Evolutionary conservation across 108 stramenopile species (phyloP), one percentile per base, ranked within the genome.

Genomic region (Pinguiococcus pyrenoidosus): DNA sequence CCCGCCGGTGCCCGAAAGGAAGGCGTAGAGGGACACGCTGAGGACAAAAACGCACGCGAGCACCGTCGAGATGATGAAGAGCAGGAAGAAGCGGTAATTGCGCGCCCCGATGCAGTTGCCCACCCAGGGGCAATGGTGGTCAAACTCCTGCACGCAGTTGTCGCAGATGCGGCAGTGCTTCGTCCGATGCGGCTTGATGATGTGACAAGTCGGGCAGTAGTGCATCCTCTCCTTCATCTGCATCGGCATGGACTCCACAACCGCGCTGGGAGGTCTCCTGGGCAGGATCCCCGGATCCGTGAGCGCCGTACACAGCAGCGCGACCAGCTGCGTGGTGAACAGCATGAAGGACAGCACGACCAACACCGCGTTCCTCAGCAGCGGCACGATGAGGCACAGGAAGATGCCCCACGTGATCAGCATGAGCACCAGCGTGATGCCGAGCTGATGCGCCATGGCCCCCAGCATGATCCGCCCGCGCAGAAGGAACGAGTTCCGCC

Each of bases 91-190:
- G 27, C 47, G 28, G 46, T 74, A 71, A 69, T 74, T 74, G 9
- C 46, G 43, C 32, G 36, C 49, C 16, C 72, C 72, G 35, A 74
- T 54, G 50, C 59, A 55, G 48, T 50, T 68, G 35, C 59, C 65
- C 27, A 55, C 58, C 69, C 61, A 68, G 10, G 61, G 68, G 37
- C 49, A 62, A 41, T 62, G 55, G 49, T 62, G 62, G 57, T 58
- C 57, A 32, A 72, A 69, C 16, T 32, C 32, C 3, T 29, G 34
- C 21, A 72, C 64, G 51, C 71, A 72, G 43, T 52, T 41, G 58
- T 68, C 51, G 38, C 62, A 58, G 36, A 57, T 50, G 24, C 57
- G 44, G 68, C 67, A 68, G 54, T 72, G 71, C 46, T 69, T 72
- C 7, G 71, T 44, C 7, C 71, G 22, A 21, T 55, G 55, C 40